A percentile compares a stretch with the other conserved stretches of the same genome.
phyloP scores from a whole-genome alignment of 768 basidiomycete genomes.

The Trametes cubensis region DNA sequence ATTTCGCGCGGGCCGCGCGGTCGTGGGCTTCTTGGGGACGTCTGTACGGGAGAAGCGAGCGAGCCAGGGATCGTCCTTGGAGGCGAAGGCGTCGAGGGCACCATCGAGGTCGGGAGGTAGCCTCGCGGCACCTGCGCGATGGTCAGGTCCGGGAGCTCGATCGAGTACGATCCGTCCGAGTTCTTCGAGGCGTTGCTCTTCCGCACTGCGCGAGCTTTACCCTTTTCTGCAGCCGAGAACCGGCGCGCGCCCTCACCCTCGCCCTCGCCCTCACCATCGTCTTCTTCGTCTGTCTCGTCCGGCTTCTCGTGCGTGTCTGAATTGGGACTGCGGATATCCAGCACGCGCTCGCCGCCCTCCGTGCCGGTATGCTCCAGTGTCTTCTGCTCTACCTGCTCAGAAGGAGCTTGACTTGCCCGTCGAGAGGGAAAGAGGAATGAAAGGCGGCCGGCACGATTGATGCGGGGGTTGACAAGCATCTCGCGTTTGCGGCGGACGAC shows the following conservation, averaged over 20 bases:
- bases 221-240: conserved; percentile 19
- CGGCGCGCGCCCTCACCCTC: conserved; percentile 16
- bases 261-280: conserved; percentile 18
- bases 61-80: conserved; percentile 16
- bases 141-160: conserved; percentile 32
- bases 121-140: conserved; percentile 22
- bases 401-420: conserved; percentile 10
- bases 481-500: conserved; percentile 31
- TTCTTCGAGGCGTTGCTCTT: conserved; percentile 33
- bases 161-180: conserved; percentile 36
- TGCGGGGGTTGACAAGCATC: conserved; percentile 33
- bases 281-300: conserved; percentile 24
- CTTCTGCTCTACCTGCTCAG: conserved; percentile 1
- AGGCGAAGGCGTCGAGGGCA: conserved; percentile 25
- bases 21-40: conserved; percentile 28
- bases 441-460: conserved; percentile 24
- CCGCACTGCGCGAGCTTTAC: conserved; percentile 22
- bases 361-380: conserved; percentile 11
- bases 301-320: conserved; percentile 23
- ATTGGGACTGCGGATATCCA: conserved; percentile 19
- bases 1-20: conserved; percentile 34
- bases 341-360: conserved; percentile 10
- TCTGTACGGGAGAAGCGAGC: conserved; percentile 7
- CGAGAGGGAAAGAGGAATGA: conserved; percentile 25
- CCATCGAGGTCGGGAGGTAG: conserved; percentile 24